Base-by-base conservation (phyloP, 2,329 filamentous ascomycete genomes). In the Phyllosticta citrichinensis region DNA sequence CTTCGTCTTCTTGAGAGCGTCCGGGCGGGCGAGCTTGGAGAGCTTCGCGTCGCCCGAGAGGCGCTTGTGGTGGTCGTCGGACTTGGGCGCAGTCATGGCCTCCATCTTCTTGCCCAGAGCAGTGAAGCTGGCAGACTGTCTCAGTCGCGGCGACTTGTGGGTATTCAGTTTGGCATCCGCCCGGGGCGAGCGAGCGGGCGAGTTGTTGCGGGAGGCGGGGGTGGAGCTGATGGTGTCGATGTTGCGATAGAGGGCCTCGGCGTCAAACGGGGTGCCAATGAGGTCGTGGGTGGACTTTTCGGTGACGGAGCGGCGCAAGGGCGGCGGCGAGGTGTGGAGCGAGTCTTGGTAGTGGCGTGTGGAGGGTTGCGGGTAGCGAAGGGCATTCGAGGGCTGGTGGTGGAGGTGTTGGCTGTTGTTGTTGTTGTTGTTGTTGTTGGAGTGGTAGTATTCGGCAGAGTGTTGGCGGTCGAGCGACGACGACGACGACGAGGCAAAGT, bases 21-120 rank as follows among this genome's bases (percentile, higher is more conserved):
- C 72, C 27, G 68, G 69, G 57, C 68, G 67, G 24, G 71, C 65
- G 65, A 71, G 70, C 63, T 67, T 66, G 52, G 67, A 68, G 19
- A 66, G 62, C 33, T 70, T 71, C 64, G 64, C 67, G 58, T 74
- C 73, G 64, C 71, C 72, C 66, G 71, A 74, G 68, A 73, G 74
- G 63, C 73, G 70, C 68, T 74, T 72, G 66, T 72, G 70, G 57
- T 68, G 66, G 59, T 64, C 64, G 56, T 68, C 67, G 54, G 68
- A 68, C 58, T 65, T 65, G 3, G 72, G 72, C 62, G 73, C 71
- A 53, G 56, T 56, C 58, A 68, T 67, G 58, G 67, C 64, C 56
- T 78, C 76, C 76, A 79, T 79, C 64, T 70, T 75, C 65, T 73
- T 70, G 64, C 73, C 73, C 65, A 75, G 71, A 52, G 73, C 71